Base-by-base conservation (phyloP, 805 yeast species). In the Candida insectalens region DNA sequence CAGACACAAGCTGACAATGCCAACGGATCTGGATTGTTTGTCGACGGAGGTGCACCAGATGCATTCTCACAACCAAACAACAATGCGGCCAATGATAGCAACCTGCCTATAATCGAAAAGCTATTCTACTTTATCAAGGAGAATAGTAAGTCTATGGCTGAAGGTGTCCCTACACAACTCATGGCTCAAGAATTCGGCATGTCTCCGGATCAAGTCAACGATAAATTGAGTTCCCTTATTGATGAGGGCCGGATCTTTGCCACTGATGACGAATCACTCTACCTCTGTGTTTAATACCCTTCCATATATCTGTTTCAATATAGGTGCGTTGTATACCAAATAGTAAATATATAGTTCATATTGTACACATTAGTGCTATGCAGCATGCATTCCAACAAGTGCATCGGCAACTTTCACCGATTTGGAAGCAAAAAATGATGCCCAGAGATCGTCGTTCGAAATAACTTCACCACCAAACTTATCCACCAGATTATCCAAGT, bases 161-260 rank as follows among this genome's bases (percentile, higher is more conserved):
- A 81, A 50, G 89, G 89, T 44, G 85, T 81, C n/a, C 85, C 83
- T 16, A 60, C 74, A 9, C 70, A 67, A 36, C 63, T 72, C 40
- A 70, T 82, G 38, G 65, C 77, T 10, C 82, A 76, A 47, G 62
- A 66, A 21, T 60, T 81, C 47, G 65, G 62, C 33, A 38, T 78
- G 6, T 47, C 68, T 25, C 67, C 62, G 34, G 71, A 66, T 17
- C 69, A 65, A 20, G 78, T 71, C 15, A 59, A 60, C 40, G 55
- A 60, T 19, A 63, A 63, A 41, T 73, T 83, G 47, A 63, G 62
- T 22, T 62, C 63, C 16, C 62, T 82, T 45, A 67, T 73, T 9
- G 87, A 80, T 29, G 76, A 68, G 37, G 94, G 88, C 25, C 74
- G 65, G 44, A 65, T 80, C 30, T 82, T 78, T 51, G 67, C 71